Evolutionary conservation across 768 basidiomycete species (phyloP).

Genomic region (Kwoniella heveanensis): DNA sequence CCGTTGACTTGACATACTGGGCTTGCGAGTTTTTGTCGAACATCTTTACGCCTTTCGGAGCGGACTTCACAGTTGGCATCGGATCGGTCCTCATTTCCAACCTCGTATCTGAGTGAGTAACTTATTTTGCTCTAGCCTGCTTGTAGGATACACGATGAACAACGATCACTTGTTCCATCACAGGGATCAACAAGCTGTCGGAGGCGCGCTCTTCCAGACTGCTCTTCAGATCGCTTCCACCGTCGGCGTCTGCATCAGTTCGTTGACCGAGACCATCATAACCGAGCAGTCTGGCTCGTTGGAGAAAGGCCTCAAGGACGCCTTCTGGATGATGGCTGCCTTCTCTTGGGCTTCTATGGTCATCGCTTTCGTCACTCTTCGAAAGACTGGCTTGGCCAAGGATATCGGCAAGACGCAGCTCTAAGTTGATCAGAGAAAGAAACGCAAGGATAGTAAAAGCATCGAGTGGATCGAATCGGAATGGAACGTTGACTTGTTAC

Average conservation of each 20-base stretch:
- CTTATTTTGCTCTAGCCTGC: neutral
- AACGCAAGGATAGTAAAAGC: too few species aligned
- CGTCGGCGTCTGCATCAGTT: slow-evolving; percentile 29
- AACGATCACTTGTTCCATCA: slow-evolving; percentile 31
- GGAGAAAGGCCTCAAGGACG: slow-evolving; percentile 20
- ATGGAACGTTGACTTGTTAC: too few species aligned
- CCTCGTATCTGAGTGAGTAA: slow-evolving; percentile 39
- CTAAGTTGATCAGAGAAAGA: too few species aligned
- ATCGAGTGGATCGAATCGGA: too few species aligned
- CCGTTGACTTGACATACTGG: slow-evolving; percentile 39
- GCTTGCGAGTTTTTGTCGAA: slow-evolving; percentile 35
- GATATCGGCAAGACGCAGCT: slow-evolving; percentile 17
- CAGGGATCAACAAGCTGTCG: slow-evolving; percentile 35
- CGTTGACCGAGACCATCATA: slow-evolving; percentile 20
- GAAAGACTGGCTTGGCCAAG: slow-evolving; percentile 32
- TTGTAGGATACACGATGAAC: slow-evolving; percentile 23
- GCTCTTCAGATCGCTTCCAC: slow-evolving; percentile 29
- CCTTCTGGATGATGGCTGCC: slow-evolving; percentile 32
- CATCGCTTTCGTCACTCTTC: slow-evolving; percentile 16
- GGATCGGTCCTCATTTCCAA: slow-evolving; percentile 37
- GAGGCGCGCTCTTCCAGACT: slow-evolving; percentile 39
- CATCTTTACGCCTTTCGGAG: slow-evolving; percentile 33
- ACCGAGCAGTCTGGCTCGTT: slow-evolving; percentile 15
- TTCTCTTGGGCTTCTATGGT: slow-evolving; percentile 21
- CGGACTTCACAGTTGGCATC: slow-evolving; percentile 32